These are phyloP conservation scores for Aureobasidium mangrovei DNA, from an alignment of 2,329 filamentous ascomycete species.

Conservation along the genomic window DNA sequence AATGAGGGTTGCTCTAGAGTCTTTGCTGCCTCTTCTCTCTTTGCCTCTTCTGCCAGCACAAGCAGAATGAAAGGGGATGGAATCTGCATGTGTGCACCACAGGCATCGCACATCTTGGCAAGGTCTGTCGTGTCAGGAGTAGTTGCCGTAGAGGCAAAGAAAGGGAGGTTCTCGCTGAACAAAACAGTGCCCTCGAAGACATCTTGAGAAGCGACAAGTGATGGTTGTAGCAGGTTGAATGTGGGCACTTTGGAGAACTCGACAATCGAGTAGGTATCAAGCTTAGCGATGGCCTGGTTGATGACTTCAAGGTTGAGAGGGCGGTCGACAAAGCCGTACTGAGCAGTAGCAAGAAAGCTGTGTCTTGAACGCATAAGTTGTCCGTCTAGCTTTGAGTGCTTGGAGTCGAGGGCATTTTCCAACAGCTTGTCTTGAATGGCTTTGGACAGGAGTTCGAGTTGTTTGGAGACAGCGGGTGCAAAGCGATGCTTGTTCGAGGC, in stretches of 20 bases:
- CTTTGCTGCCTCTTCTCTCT: not conserved
- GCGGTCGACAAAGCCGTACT: not conserved
- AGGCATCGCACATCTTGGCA: not conserved
- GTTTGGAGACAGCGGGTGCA: not conserved
- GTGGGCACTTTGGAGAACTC: no score
- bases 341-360: not conserved
- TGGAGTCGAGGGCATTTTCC: not conserved
- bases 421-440: not conserved
- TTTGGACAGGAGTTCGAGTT: not conserved
- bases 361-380: not conserved
- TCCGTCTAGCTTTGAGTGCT: not conserved
- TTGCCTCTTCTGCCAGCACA: not conserved
- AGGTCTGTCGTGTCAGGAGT: not conserved
- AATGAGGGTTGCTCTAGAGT: not conserved
- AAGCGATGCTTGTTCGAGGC: not conserved
- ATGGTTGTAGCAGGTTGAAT: not conserved
- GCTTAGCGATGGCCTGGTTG: not conserved
- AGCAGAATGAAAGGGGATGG: not conserved
- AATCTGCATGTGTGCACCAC: not conserved
- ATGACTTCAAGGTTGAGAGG: not conserved
- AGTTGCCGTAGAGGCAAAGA: slow-evolving; percentile 6
- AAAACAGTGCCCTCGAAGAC: not conserved
- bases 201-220: not conserved
- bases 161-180: slow-evolving; percentile 4
- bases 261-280: not conserved